Evolutionary conservation across 148 eudicot genomes (phyloP).

Genomic region (Beta vulgaris): DNA sequence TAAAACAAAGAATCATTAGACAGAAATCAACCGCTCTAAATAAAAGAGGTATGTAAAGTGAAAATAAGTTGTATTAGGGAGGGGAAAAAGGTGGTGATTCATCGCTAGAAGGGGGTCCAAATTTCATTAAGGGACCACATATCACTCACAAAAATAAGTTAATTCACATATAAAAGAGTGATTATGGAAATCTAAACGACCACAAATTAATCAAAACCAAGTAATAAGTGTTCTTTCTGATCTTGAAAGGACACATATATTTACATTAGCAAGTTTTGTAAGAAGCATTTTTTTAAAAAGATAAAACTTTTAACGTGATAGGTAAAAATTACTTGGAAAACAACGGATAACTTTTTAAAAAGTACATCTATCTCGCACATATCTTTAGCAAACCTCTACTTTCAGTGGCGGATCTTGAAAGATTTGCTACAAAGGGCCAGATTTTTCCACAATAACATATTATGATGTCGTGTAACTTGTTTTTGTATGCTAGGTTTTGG

Average conservation of each 20-base stretch:
- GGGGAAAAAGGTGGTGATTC: neutral
- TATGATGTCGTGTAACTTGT: too few species aligned
- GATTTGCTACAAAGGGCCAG: too few species aligned
- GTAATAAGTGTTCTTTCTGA: neutral
- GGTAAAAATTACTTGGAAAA: too few species aligned
- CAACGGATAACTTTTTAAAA: too few species aligned
- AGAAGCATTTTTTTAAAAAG: neutral
- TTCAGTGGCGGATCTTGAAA: too few species aligned
- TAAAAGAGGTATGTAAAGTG: neutral
- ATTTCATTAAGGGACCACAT: constrained; percentile 12
- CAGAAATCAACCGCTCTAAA: constrained; percentile 11
- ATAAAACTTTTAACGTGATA: neutral
- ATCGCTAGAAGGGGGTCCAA: neutral
- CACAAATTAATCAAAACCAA: neutral
- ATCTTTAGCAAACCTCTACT: too few species aligned
- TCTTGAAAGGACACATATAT: neutral
- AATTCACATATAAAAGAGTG: constrained; percentile 8
- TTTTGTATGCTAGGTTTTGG: too few species aligned
- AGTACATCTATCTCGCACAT: too few species aligned
- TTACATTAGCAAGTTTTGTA: neutral
- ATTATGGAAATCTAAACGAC: neutral
- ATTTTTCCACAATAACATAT: too few species aligned
- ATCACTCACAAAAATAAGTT: neutral
- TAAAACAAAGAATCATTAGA: constrained; percentile 8
- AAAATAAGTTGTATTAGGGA: neutral